phyloP scores from a whole-genome alignment of 768 basidiomycete genomes.

The Candolleomyces efflorescens region DNA sequence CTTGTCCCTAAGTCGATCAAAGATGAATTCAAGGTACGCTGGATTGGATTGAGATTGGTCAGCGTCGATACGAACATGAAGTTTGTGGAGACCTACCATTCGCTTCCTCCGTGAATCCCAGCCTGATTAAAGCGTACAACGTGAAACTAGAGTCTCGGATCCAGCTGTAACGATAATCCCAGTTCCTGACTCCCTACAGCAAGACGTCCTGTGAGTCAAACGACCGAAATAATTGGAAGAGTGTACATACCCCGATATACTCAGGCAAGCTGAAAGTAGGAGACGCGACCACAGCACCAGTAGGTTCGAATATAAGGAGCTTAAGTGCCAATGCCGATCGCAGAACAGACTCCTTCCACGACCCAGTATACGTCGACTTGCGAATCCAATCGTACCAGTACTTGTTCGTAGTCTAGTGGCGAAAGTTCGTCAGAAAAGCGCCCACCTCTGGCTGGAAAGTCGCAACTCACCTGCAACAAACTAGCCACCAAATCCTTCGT shows the following conservation, averaged over 20 bases:
- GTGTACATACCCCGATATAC: conserved; percentile 59
- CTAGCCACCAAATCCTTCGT: conserved; percentile 59
- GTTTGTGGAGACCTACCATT: conserved; percentile 48
- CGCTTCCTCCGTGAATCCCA: conserved; percentile 93
- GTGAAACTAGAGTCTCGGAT: conserved; percentile 97
- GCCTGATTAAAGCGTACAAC: conserved; percentile 87
- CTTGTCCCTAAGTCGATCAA: conserved; percentile 74
- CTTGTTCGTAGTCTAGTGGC: conserved; percentile 53
- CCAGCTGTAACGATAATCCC: conserved; percentile 79
- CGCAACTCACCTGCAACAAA: conserved; percentile 47
- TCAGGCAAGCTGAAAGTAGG: conserved; percentile 95
- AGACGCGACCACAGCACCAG: conserved; percentile 89
- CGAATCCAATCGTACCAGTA: conserved; percentile 92
- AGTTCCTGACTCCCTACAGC: conserved; percentile 17
- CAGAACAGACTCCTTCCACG: conserved; percentile 95
- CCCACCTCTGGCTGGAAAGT: neutral
- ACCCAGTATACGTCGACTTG: conserved; percentile 84
- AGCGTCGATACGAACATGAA: neutral
- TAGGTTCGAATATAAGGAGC: conserved; percentile 89
- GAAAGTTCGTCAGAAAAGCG: neutral
- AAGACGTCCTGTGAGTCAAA: neutral
- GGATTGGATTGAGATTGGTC: conserved; percentile 1
- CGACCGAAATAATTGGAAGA: neutral
- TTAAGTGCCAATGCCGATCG: conserved; percentile 93
- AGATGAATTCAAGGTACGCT: conserved; percentile 92